Evolutionary conservation across 2,329 filamentous ascomycete genomes (phyloP).

Genomic region (Aspergillus sp.): DNA sequence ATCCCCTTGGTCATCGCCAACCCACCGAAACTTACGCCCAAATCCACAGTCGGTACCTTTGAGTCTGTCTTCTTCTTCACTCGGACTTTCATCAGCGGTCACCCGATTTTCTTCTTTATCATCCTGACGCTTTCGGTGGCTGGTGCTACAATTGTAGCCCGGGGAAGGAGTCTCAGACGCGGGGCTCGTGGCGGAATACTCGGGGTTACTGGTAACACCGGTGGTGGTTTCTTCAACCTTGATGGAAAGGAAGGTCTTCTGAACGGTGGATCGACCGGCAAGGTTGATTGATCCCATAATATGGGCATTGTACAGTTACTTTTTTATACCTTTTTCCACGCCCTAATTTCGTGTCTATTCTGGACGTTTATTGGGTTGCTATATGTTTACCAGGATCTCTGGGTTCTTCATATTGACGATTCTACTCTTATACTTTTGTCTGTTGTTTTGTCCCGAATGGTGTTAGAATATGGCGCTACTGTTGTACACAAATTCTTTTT

Average conservation of each 20-base stretch:
- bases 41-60: slow-evolving; percentile 51
- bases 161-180: slow-evolving; percentile 34
- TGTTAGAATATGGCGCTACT: background rate
- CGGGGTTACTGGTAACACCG: slow-evolving; percentile 34
- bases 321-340: slow-evolving; percentile 27
- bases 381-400: background rate
- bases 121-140: slow-evolving; percentile 41
- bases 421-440: background rate
- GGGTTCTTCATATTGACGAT: background rate
- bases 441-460: background rate
- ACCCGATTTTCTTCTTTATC: slow-evolving; percentile 47
- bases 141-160: slow-evolving; percentile 37
- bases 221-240: slow-evolving; percentile 50
- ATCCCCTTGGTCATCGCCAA: slow-evolving; percentile 54
- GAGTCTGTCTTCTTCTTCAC: slow-evolving; percentile 51
- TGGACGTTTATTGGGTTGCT: background rate
- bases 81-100: slow-evolving; percentile 44
- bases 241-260: slow-evolving; percentile 53
- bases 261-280: slow-evolving; percentile 46
- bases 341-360: slow-evolving; percentile 12
- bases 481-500: background rate
- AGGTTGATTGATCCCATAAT: slow-evolving; percentile 46
- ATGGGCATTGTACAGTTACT: slow-evolving; percentile 34
- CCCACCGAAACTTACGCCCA: slow-evolving; percentile 51
- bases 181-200: slow-evolving; percentile 38